Evolutionary conservation across 768 basidiomycete species (phyloP).

Genomic region (Chiua virens): DNA sequence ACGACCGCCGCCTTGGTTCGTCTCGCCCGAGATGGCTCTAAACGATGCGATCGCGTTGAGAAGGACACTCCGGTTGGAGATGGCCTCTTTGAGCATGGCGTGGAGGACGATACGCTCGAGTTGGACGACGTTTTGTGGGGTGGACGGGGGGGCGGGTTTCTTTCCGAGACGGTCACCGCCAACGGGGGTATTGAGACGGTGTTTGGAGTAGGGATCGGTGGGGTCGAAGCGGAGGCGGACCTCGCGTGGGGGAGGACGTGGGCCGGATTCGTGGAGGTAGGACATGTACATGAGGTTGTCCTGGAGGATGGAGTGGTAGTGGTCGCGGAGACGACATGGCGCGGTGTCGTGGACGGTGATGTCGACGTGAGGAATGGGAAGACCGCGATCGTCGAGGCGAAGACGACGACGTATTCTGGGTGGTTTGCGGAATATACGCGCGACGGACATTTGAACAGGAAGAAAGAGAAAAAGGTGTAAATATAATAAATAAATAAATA

Average conservation of each 20-base stretch:
- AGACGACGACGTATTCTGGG: constrained; percentile 48
- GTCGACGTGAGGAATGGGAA: constrained; percentile 72
- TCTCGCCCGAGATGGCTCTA: constrained; percentile 85
- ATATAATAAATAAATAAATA: background rate
- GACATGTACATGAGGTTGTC: constrained; percentile 95
- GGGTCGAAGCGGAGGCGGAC: constrained; percentile 75
- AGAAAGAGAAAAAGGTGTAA: too few species aligned
- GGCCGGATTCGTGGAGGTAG: constrained; percentile 72
- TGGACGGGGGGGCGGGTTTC: constrained; percentile 65
- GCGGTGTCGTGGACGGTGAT: constrained; percentile 69
- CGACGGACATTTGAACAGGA: constrained; percentile 9
- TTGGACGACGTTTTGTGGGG: constrained; percentile 64
- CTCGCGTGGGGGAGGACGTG: constrained; percentile 51
- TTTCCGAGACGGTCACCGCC: constrained; percentile 70
- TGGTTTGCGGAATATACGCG: constrained; percentile 53
- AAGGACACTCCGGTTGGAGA: constrained; percentile 67
- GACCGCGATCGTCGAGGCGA: constrained; percentile 49
- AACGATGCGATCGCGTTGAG: constrained; percentile 87
- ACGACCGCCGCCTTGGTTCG: constrained; percentile 67
- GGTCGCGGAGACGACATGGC: constrained; percentile 71
- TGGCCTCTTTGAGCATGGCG: constrained; percentile 80
- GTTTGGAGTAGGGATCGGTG: constrained; percentile 77
- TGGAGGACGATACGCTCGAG: constrained; percentile 87
- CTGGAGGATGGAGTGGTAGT: constrained; percentile 80
- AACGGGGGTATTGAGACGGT: constrained; percentile 72